Evolutionary conservation across 2,329 filamentous ascomycete species (phyloP).

Genomic region (Fusarium sp.): DNA sequence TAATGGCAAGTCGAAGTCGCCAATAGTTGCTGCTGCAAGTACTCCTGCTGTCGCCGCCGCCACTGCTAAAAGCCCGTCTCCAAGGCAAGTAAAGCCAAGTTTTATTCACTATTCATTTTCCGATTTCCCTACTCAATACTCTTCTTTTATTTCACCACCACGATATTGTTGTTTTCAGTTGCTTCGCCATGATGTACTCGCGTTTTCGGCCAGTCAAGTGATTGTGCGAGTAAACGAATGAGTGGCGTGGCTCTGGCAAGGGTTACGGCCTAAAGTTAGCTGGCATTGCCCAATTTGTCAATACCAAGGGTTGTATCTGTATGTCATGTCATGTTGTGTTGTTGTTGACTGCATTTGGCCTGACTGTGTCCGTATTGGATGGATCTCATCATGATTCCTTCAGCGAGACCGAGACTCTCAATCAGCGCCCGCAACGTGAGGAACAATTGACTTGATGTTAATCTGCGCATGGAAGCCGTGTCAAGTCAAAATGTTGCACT

Average conservation of each 20-base stretch:
- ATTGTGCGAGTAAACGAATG: constrained; percentile 30
- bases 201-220: constrained; percentile 38
- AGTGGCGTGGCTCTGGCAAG: constrained; percentile 45
- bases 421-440: constrained; percentile 15
- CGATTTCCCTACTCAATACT: background rate
- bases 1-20: constrained; percentile 31
- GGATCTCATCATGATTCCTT: constrained; percentile 29
- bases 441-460: background rate
- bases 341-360: constrained; percentile 42
- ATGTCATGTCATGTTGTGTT: background rate
- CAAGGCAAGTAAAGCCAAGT: constrained; percentile 24
- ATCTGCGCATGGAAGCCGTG: constrained; percentile 12
- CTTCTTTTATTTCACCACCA: background rate
- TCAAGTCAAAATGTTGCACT: constrained; percentile 31
- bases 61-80: constrained; percentile 19
- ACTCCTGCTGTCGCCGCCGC: background rate
- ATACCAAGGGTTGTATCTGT: constrained; percentile 12
- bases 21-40: constrained; percentile 1
- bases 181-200: constrained; percentile 34
- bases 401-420: constrained; percentile 29
- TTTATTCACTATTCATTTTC: background rate
- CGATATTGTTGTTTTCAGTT: constrained; percentile 10
- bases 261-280: constrained; percentile 37
- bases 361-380: constrained; percentile 21
- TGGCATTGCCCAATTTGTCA: constrained; percentile 45